Evolutionary conservation across 805 yeast genomes (phyloP).

Genomic region (Saccharomycopsis javanensis): DNA sequence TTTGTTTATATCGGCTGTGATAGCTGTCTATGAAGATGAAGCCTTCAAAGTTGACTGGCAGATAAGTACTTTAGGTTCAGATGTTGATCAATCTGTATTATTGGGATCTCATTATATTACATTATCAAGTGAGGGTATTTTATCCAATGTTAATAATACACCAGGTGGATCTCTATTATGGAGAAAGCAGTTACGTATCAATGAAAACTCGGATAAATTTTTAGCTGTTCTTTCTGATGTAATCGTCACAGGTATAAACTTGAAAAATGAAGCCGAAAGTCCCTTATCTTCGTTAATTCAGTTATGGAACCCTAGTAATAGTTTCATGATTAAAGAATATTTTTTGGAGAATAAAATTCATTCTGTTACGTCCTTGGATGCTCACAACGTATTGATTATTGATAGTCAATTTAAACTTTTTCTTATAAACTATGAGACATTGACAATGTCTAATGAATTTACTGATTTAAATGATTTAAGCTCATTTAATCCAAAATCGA

Average conservation of each 20-base stretch:
- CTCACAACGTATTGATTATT: background rate
- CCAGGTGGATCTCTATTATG: slow-evolving; percentile 24
- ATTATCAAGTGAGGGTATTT: slow-evolving; percentile 24
- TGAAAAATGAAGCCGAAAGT: background rate
- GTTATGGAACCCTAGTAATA: slow-evolving; percentile 7
- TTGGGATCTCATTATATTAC: slow-evolving; percentile 21
- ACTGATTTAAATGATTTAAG: background rate
- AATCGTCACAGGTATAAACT: background rate
- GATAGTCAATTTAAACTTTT: background rate
- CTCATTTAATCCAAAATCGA: background rate
- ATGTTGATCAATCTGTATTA: slow-evolving; percentile 18
- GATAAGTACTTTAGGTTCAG: slow-evolving; percentile 27
- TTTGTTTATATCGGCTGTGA: background rate
- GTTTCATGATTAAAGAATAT: slow-evolving; percentile 3
- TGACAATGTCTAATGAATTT: background rate
- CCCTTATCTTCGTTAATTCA: background rate
- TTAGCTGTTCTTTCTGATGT: background rate
- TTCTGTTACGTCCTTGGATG: background rate
- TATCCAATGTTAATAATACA: slow-evolving; percentile 23
- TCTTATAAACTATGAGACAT: background rate
- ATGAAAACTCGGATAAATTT: background rate
- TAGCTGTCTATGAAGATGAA: slow-evolving; percentile 29
- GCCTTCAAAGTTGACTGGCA: slow-evolving; percentile 40
- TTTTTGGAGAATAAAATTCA: background rate
- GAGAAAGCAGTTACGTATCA: slow-evolving; percentile 24